These are phyloP conservation scores for Metschnikowia vanudenii DNA, from an alignment of 805 yeast genomes.

Conservation along the genomic window DNA sequence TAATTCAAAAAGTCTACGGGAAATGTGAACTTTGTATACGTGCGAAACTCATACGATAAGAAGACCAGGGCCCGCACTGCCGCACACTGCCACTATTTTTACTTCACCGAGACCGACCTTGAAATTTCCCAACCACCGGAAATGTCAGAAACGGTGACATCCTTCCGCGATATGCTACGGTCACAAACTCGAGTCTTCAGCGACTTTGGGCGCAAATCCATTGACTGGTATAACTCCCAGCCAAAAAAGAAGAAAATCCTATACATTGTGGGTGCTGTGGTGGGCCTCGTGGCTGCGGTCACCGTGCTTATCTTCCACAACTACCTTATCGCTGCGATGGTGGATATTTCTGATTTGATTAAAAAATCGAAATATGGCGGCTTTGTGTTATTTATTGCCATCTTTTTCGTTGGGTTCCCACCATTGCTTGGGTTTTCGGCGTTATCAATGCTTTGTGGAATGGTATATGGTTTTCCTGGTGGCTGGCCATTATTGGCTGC, in stretches of 20 bases:
- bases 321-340: constrained; percentile 35
- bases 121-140: background rate
- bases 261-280: constrained; percentile 17
- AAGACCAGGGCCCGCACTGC: too few species aligned
- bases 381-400: constrained; percentile 47
- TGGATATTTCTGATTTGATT: constrained; percentile 47
- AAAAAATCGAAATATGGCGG: constrained; percentile 39
- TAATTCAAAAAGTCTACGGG: too few species aligned
- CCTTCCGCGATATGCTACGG: background rate
- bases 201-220: constrained; percentile 6
- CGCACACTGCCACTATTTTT: too few species aligned
- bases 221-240: constrained; percentile 22
- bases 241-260: constrained; percentile 14
- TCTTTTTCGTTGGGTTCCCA: constrained; percentile 79
- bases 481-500: constrained; percentile 79
- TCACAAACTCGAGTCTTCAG: constrained; percentile 3
- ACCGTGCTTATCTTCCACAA: constrained; percentile 35
- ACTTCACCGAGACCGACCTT: too few species aligned
- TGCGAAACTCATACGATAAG: too few species aligned
- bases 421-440: constrained; percentile 84
- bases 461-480: constrained; percentile 73
- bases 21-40: too few species aligned
- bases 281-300: constrained; percentile 20
- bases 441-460: constrained; percentile 65
- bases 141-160: background rate